These are phyloP conservation scores for Wickerhamiella nectarea DNA, from an alignment of 805 yeast species.

Conservation along the genomic window DNA sequence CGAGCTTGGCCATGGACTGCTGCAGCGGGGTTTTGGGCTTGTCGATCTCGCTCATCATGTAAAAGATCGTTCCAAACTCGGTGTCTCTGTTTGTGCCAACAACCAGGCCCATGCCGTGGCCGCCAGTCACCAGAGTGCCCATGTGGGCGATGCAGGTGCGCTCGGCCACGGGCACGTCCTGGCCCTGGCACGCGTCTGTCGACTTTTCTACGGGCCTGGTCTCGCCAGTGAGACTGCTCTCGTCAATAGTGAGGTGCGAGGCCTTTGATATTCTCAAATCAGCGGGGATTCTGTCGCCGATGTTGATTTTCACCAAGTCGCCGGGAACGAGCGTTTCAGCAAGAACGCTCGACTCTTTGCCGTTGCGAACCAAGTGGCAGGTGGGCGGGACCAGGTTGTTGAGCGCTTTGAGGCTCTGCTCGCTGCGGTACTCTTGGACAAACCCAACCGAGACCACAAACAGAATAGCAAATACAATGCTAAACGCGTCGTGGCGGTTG, in stretches of 20 bases:
- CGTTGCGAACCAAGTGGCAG: constrained; percentile 79
- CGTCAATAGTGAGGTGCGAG: constrained; percentile 75
- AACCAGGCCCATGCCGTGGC: constrained; percentile 88
- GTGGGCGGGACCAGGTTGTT: constrained; percentile 93
- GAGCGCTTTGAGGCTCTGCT: constrained; percentile 83
- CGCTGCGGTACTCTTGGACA: constrained; percentile 93
- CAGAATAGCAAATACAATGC: constrained; percentile 79
- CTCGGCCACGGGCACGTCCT: constrained; percentile 40
- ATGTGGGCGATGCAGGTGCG: constrained; percentile 76
- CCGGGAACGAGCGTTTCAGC: constrained; percentile 92
- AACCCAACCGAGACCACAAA: constrained; percentile 96
- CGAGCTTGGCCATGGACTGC: constrained; percentile 86
- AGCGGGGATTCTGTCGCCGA: constrained; percentile 96
- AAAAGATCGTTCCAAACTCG: constrained; percentile 88
- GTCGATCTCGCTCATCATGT: constrained; percentile 88
- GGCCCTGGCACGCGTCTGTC: constrained; percentile 24
- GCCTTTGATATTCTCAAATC: constrained; percentile 73
- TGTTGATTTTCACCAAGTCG: constrained; percentile 74
- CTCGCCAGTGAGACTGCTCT: constrained; percentile 92
- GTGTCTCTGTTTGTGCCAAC: constrained; percentile 81
- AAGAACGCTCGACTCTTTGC: constrained; percentile 61
- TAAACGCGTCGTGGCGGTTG: constrained; percentile 90
- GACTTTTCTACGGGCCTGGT: constrained; percentile 70
- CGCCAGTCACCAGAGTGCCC: constrained; percentile 96
- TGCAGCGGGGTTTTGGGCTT: constrained; percentile 98